Evolutionary conservation across 495 filamentous ascomycete genomes (phyloP), one percentile per base, ranked within the genome.

Genomic region (Jackrogersella multiformis): DNA sequence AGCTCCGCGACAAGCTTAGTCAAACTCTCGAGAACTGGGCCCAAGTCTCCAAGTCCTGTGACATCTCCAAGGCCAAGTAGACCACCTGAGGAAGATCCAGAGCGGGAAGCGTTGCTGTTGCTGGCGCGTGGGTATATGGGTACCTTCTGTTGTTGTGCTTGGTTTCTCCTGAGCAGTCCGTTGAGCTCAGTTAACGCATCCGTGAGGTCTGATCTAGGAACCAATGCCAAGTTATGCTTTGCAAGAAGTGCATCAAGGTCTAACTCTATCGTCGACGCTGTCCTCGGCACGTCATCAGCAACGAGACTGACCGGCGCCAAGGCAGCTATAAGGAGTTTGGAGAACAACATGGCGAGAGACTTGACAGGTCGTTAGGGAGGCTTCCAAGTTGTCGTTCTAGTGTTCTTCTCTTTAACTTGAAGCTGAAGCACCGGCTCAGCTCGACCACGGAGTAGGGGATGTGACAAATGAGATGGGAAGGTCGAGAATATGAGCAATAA

Each of bases 161-260:
- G 66, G 39, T 72, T 74, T 41, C 66, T 73, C 56, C 69, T 69
- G 9, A 78, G 69, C 42, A 78, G 59, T 35, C 62, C 68, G 41
- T 73, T 78, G 59, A 78, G 71, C 51, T 78, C 76, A 6, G 71
- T 76, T 56, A 78, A 36, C 4, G 74, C 74, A 57, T 78, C 76
- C 36, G 76, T 75, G 21, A 78, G 74, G 21, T 78, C 74, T 54
- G 74, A 71, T 23, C 74, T 69, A 38, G 76, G 76, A 5, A 78
- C 76, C 42, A 78, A 64, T 24, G 74, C 76, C 12, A 78, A 56
- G 39, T 76, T 74, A 52, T 78, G 72, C 62, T 68, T 78, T 35
- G 69, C 72, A 13, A 78, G 66, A 30, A 74, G 28, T 1, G 66
- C 71, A 28, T 76, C 73, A 16, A 76, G 66, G 0, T 71, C 69